phyloP scores from a whole-genome alignment of 2,329 filamentous ascomycete species.

The Fusarium subtropicale region DNA sequence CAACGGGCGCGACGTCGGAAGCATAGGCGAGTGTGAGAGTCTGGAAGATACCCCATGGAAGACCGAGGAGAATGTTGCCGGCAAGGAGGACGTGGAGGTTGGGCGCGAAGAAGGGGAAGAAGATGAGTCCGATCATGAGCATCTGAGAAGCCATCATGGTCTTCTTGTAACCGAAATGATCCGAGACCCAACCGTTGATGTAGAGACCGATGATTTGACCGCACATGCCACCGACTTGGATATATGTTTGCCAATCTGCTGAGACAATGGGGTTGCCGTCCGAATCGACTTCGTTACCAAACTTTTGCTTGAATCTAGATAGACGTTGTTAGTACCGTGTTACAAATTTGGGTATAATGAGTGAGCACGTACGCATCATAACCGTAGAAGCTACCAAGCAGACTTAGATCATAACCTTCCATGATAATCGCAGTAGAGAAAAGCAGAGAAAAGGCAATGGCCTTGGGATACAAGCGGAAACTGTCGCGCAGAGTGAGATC shows the following conservation, averaged over 20 bases:
- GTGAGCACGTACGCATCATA: constrained; percentile 52
- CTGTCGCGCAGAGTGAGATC: constrained; percentile 50
- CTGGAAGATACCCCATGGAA: constrained; percentile 61
- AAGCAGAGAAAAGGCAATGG: constrained; percentile 53
- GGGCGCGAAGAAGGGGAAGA: constrained; percentile 60
- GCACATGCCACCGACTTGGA: constrained; percentile 28
- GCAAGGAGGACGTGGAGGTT: constrained; percentile 55
- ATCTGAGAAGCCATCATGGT: constrained; percentile 54
- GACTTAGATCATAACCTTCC: constrained; percentile 52
- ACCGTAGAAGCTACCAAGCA: constrained; percentile 19
- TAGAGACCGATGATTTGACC: constrained; percentile 25
- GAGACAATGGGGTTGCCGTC: constrained; percentile 13
- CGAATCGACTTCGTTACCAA: constrained; percentile 24
- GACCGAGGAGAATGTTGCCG: constrained; percentile 59
- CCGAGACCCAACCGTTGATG: constrained; percentile 27
- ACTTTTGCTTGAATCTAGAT: constrained; percentile 22
- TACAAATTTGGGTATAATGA: constrained; percentile 51
- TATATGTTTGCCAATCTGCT: constrained; percentile 27
- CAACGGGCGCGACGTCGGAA: constrained; percentile 58
- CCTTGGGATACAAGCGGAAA: constrained; percentile 54
- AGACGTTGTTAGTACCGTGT: constrained; percentile 42
- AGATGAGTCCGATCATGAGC: constrained; percentile 58
- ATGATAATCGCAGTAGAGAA: constrained; percentile 55
- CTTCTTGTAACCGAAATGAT: constrained; percentile 24
- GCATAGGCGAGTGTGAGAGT: constrained; percentile 62